Base-by-base conservation (phyloP, 2,329 filamentous ascomycete genomes). In the Aspergillus sp. region DNA sequence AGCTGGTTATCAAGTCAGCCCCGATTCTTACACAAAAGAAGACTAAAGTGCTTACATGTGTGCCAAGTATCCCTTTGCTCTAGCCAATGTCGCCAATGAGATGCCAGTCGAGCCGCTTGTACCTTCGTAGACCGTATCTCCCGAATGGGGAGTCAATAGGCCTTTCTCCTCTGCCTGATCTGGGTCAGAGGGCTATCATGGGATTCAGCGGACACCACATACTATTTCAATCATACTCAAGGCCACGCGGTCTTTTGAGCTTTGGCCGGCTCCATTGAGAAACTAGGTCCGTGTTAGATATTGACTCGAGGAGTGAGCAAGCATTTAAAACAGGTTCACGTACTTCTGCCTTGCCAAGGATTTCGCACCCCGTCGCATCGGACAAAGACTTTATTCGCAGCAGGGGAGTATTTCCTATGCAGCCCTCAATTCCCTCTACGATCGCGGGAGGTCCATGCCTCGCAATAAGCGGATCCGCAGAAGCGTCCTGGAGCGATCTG, bases 101-200 rank as follows among this genome's bases (percentile, higher is more conserved):
- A 99, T 98, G 23, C 95, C 95, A 0, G 95, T 99, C 74, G 92
- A 96, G 62, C 95, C 95, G 17, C 97, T 93, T 1, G 95, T 99
- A 67, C 95, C 95, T 81, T 99, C 95, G 78, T 98, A 99, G 71
- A 99, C 93, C 48, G 91, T 96, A 76, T 99, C 95, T 64, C 94
- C 94, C 23, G 90, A 89, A 68, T 90, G 83, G 0, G 95, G 94
- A 0, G 84, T 85, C 50, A 99, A 80, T 19, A 93, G 82, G 2
- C 93, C 93, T 53, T 85, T 80, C 64, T 87, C 84, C 82, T 99
- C 95, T 48, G 93, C 95, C 76, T 88, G 79, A 49, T 30, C 34
- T 45, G 2, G n/a, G 68, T 66, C 64, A 56, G 51, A 57, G 15
- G 22, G 49, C 28, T 17, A 28, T 48, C 31, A 62, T 19, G 28